These are phyloP conservation scores for Trichosporon sp. DNA, from an alignment of 1,284 basidiomycete genomes.

Conservation along the genomic window DNA sequence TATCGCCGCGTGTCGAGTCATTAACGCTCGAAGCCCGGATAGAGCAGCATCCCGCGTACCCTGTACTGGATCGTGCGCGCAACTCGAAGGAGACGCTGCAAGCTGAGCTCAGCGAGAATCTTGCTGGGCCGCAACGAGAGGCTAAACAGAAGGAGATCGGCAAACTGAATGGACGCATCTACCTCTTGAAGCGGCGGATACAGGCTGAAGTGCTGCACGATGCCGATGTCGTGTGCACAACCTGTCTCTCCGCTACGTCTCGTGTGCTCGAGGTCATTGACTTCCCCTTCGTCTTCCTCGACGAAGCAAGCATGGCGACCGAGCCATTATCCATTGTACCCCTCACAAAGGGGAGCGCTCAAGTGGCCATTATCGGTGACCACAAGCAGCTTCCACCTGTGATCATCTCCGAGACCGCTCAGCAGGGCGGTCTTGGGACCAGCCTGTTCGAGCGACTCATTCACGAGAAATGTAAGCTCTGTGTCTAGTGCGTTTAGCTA, in stretches of 20 bases:
- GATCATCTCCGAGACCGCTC: slow-evolving; percentile 66
- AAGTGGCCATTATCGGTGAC: slow-evolving; percentile 85
- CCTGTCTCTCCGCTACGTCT: slow-evolving; percentile 68
- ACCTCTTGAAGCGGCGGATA: slow-evolving; percentile 25
- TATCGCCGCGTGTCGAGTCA: slow-evolving; percentile 56
- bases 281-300: slow-evolving; percentile 88
- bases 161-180: slow-evolving; percentile 27
- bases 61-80: slow-evolving; percentile 52
- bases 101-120: slow-evolving; percentile 47
- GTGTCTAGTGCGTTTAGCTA: neutral
- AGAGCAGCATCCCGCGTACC: slow-evolving; percentile 58
- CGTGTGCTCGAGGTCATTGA: slow-evolving; percentile 55
- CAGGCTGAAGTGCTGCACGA: slow-evolving; percentile 55
- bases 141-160: slow-evolving; percentile 51
- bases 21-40: slow-evolving; percentile 65
- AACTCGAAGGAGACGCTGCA: slow-evolving; percentile 55
- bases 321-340: slow-evolving; percentile 82
- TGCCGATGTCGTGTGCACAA: slow-evolving; percentile 78
- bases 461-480: slow-evolving; percentile 62
- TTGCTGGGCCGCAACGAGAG: slow-evolving; percentile 18
- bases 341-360: slow-evolving; percentile 78
- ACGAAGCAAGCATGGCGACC: slow-evolving; percentile 93
- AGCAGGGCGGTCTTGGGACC: slow-evolving; percentile 63
- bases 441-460: slow-evolving; percentile 86
- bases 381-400: slow-evolving; percentile 95